Percentiles rank a stretch among this genome's conserved stretches.
Conservation (phyloP, 2,329 filamentous ascomycete species). For the Clonostachys rhizophaga region DNA sequence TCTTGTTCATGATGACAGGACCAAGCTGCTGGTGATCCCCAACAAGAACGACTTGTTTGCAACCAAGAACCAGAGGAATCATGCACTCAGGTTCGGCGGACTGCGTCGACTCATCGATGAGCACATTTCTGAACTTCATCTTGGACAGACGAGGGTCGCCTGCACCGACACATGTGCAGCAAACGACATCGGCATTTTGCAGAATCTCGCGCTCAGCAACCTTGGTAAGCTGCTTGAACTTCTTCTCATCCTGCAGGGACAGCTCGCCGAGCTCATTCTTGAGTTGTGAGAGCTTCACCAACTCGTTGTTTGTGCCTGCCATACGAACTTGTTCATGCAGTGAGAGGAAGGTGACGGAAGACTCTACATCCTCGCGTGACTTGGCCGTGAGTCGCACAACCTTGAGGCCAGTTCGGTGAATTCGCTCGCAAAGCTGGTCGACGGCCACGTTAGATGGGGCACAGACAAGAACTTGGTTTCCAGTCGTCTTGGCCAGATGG, state of each 20-base stretch:
- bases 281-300: conserved; percentile 87
- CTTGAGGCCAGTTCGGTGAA: conserved; percentile 91
- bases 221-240: conserved; percentile 92
- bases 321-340: conserved; percentile 96
- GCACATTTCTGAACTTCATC: conserved; percentile 96
- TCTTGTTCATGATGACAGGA: conserved; percentile 99
- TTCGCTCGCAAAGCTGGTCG: conserved; percentile 95
- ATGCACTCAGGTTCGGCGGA: conserved; percentile 98
- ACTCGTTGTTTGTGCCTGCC: conserved; percentile 92
- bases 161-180: conserved; percentile 96
- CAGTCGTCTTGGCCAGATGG: conserved; percentile 91
- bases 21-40: conserved; percentile 98
- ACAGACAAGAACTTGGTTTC: conserved; percentile 91
- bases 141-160: conserved; percentile 93
- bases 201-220: conserved; percentile 93
- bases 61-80: conserved; percentile 94
- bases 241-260: conserved; percentile 95
- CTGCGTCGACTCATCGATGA: conserved; percentile 98
- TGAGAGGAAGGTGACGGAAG: conserved; percentile 92
- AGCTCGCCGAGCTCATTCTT: conserved; percentile 90
- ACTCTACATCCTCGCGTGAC: conserved; percentile 96
- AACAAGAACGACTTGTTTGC: conserved; percentile 98
- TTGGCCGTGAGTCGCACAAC: conserved; percentile 98
- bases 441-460: conserved; percentile 98
- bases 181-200: conserved; percentile 93